phyloP scores from a whole-genome alignment of 169 alveolate species.

The Amoebophrya sp. region DNA sequence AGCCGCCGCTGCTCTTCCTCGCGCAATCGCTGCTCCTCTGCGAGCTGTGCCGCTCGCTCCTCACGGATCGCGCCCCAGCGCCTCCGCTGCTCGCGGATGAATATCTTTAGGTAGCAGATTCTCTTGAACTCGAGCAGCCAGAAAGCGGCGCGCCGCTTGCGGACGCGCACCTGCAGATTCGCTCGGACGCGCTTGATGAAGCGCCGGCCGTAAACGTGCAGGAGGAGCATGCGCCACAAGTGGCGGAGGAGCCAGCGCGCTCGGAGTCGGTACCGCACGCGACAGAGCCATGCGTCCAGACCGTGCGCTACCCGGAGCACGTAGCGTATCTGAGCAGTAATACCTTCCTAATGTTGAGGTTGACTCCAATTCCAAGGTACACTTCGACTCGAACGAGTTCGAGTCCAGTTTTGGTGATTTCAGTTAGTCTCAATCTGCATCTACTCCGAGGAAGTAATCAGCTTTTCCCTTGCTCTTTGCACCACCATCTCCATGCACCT shows the following conservation, averaged over 20 bases:
- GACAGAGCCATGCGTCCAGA: not conserved
- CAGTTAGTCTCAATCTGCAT: no score
- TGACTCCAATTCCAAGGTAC: no score
- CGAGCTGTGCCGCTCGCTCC: not conserved
- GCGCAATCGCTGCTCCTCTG: not conserved
- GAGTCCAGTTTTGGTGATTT: no score
- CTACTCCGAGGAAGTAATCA: no score
- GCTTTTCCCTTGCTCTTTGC: no score
- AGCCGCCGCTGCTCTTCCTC: no score
- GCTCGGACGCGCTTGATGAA: not conserved
- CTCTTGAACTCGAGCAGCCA: not conserved
- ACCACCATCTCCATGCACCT: no score
- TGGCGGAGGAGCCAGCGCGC: not conserved
- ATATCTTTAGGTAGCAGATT: not conserved
- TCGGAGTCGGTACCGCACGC: not conserved
- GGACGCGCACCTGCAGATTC: not conserved
- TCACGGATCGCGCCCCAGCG: not conserved
- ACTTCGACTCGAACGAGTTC: no score
- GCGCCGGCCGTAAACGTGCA: not conserved
- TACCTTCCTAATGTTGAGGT: no score
- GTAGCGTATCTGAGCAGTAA: not conserved
- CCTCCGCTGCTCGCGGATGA: not conserved
- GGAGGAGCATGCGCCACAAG: not conserved
- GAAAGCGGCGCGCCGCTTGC: not conserved
- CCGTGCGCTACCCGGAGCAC: not conserved